Percentiles rank a stretch among this genome's conserved stretches.
phyloP scores from a whole-genome alignment of 352 stramenopile genomes.

The Lagenidium giganteum region DNA sequence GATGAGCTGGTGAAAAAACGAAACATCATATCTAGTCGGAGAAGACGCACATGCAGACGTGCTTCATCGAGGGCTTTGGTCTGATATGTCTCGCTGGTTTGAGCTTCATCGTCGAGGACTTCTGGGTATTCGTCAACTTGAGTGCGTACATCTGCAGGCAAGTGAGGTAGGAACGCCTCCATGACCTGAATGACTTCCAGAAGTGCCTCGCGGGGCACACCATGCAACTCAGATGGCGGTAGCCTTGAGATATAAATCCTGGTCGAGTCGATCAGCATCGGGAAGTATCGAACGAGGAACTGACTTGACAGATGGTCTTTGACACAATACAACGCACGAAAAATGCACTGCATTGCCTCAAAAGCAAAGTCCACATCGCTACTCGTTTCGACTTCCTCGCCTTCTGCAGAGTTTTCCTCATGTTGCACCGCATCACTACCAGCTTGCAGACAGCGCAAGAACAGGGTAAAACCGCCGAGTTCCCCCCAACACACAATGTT shows the following conservation, averaged over 20 bases:
- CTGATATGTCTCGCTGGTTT: background rate
- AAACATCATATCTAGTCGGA: constrained; percentile 47
- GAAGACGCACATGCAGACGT: constrained; percentile 29
- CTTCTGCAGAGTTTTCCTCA: constrained; percentile 1
- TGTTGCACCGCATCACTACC: constrained; percentile 3
- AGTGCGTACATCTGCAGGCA: constrained; percentile 12
- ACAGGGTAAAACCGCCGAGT: constrained; percentile 43
- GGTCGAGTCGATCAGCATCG: constrained; percentile 23
- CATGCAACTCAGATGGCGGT: constrained; percentile 22
- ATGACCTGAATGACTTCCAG: constrained; percentile 57
- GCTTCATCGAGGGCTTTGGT: constrained; percentile 2
- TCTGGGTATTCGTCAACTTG: background rate
- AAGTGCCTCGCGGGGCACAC: constrained; percentile 35
- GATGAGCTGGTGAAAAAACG: constrained; percentile 47
- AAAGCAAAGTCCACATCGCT: constrained; percentile 28
- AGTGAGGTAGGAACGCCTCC: constrained; percentile 31
- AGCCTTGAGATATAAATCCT: constrained; percentile 22
- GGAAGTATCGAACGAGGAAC: constrained; percentile 40
- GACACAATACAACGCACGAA: constrained; percentile 50
- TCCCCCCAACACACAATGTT: constrained; percentile 55
- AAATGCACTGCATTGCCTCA: constrained; percentile 47
- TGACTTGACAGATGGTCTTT: constrained; percentile 40
- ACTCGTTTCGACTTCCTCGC: constrained; percentile 4
- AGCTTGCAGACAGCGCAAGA: constrained; percentile 35
- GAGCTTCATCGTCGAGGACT: background rate